A percentile compares a stretch with the other conserved stretches of the same genome.
Evolutionary conservation across 2,329 filamentous ascomycete genomes (phyloP).

Genomic region (Paecilomyces sp.): DNA sequence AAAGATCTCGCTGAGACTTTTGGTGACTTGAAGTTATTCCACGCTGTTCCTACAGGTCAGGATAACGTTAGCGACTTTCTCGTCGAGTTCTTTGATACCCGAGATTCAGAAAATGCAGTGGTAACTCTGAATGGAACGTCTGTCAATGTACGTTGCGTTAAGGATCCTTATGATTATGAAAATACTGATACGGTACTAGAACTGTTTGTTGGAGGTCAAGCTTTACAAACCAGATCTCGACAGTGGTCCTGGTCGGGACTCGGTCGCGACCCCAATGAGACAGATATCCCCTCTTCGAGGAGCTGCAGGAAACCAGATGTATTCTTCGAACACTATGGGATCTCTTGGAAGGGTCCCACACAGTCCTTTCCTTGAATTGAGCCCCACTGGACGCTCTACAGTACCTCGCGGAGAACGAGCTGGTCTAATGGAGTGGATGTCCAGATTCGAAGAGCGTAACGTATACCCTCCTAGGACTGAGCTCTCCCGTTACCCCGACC

Average conservation of each 20-base stretch:
- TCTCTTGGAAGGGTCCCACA: slow-evolving; percentile 7
- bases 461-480: slow-evolving; percentile 22
- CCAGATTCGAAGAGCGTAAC: slow-evolving; percentile 19
- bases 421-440: slow-evolving; percentile 24
- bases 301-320: slow-evolving; percentile 7
- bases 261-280: slow-evolving; percentile 11
- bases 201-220: slow-evolving; percentile 22
- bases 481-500: slow-evolving; percentile 17
- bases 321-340: slow-evolving; percentile 5
- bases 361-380: slow-evolving; percentile 24
- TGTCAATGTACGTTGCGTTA: slow-evolving; percentile 22
- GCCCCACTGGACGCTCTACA: slow-evolving; percentile 33
- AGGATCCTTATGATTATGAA: background rate
- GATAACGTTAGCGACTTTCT: slow-evolving; percentile 27
- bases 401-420: slow-evolving; percentile 28
- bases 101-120: slow-evolving; percentile 27
- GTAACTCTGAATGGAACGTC: slow-evolving; percentile 27
- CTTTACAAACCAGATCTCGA: slow-evolving; percentile 24
- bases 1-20: slow-evolving; percentile 29
- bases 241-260: slow-evolving; percentile 6
- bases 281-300: slow-evolving; percentile 10
- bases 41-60: slow-evolving; percentile 18
- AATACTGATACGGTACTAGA: slow-evolving; percentile 11
- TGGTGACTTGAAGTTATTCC: slow-evolving; percentile 31
- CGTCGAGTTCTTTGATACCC: slow-evolving; percentile 33